Conservation (phyloP, 2,329 filamentous ascomycete genomes). For the Ophiostoma sp. region DNA sequence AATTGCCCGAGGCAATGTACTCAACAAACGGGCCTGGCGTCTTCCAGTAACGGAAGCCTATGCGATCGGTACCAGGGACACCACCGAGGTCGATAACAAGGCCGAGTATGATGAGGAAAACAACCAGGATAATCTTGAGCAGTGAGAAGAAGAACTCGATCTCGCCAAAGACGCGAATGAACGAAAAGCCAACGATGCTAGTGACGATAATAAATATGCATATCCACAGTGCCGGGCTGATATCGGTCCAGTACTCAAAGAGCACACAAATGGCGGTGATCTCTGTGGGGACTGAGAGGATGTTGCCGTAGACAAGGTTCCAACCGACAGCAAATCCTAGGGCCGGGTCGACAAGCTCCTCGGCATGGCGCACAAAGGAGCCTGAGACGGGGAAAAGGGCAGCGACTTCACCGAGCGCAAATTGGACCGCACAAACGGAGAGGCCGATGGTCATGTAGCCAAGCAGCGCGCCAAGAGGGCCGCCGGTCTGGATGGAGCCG, state of each 20-base stretch:
- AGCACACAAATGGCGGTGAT: slow-evolving; percentile 58
- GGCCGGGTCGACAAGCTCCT: slow-evolving; percentile 51
- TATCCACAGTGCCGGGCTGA: slow-evolving; percentile 45
- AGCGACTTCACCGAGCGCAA: slow-evolving; percentile 65
- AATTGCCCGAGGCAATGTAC: slow-evolving; percentile 43
- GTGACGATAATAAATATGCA: slow-evolving; percentile 47
- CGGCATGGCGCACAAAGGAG: slow-evolving; percentile 60
- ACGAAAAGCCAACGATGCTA: slow-evolving; percentile 47
- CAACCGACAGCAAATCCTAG: slow-evolving; percentile 46
- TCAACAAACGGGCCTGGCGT: slow-evolving; percentile 45
- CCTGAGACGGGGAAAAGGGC: slow-evolving; percentile 72
- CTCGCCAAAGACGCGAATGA: slow-evolving; percentile 55
- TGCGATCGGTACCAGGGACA: slow-evolving; percentile 44
- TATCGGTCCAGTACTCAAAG: slow-evolving; percentile 51
- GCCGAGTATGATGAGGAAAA: slow-evolving; percentile 52
- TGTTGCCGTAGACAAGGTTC: slow-evolving; percentile 49
- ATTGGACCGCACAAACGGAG: slow-evolving; percentile 72
- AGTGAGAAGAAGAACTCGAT: slow-evolving; percentile 58
- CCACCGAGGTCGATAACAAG: slow-evolving; percentile 54
- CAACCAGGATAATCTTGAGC: slow-evolving; percentile 55
- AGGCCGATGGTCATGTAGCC: slow-evolving; percentile 65
- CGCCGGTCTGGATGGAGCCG: slow-evolving; percentile 54
- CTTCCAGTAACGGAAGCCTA: slow-evolving; percentile 49
- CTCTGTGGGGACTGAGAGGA: slow-evolving; percentile 44
- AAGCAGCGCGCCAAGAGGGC: slow-evolving; percentile 62